Evolutionary conservation across 805 yeast species (phyloP).

Genomic region (Kodamaea jinghongensis): DNA sequence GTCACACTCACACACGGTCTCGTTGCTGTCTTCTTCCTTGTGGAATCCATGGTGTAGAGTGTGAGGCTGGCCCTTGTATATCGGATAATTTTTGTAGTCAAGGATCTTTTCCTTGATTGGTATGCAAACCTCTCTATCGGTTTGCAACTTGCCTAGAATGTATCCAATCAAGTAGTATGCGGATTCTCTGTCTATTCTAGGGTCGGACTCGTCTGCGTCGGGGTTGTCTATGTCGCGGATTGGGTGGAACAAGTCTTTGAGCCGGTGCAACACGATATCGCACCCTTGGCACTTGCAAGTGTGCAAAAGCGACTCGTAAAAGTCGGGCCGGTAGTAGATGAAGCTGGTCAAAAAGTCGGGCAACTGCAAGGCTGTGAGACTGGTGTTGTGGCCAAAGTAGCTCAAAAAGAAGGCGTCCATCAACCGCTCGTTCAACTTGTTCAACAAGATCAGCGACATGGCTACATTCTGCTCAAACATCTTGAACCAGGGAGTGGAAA

Average conservation of each 20-base stretch:
- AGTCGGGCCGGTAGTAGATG: constrained; percentile 36
- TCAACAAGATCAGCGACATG: constrained; percentile 27
- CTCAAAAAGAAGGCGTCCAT: constrained; percentile 36
- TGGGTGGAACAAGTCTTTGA: constrained; percentile 23
- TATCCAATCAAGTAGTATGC: constrained; percentile 32
- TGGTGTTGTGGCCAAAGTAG: constrained; percentile 14
- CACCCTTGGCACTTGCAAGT: constrained; percentile 39
- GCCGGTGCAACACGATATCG: constrained; percentile 21
- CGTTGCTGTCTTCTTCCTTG: constrained; percentile 3
- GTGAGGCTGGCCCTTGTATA: constrained; percentile 35
- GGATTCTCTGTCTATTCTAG: constrained; percentile 22
- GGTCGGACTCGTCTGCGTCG: constrained; percentile 13
- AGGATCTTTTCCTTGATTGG: constrained; percentile 29
- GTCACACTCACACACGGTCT: constrained; percentile 20
- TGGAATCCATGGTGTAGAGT: constrained; percentile 33
- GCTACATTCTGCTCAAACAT: constrained; percentile 34
- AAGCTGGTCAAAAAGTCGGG: constrained; percentile 38
- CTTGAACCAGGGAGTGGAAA: constrained; percentile 35
- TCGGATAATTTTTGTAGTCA: constrained; percentile 26
- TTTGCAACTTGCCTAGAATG: constrained; percentile 32
- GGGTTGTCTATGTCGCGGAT: constrained; percentile 13
- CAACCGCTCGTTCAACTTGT: constrained; percentile 30
- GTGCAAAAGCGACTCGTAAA: constrained; percentile 32
- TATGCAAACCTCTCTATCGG: constrained; percentile 35
- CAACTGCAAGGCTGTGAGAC: constrained; percentile 21